Conservation (phyloP, 768 basidiomycete species). For the Daedaleopsis nitida region DNA sequence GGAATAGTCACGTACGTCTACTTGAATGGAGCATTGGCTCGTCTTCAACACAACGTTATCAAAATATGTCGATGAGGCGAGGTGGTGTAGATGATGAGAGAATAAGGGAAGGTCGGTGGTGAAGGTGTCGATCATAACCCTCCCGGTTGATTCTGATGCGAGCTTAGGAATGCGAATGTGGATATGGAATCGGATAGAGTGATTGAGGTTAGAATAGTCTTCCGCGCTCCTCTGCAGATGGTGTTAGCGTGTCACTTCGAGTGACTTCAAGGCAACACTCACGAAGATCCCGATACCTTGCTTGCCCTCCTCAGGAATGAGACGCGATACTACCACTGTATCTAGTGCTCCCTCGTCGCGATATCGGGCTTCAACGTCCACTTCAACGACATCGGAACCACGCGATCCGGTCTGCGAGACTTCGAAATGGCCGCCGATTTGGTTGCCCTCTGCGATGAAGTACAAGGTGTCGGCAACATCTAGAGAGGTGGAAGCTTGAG, state of each 20-base stretch:
- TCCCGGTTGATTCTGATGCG: constrained; percentile 16
- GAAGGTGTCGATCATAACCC: constrained; percentile 42
- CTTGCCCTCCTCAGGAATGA: constrained; percentile 18
- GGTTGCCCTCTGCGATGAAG: not conserved
- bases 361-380: constrained; percentile 24
- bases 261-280: not conserved
- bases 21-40: not conserved
- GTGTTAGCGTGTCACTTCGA: too few species aligned
- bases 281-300: constrained; percentile 35
- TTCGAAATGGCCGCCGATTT: constrained; percentile 14
- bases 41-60: constrained; percentile 26
- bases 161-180: constrained; percentile 41
- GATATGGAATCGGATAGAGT: constrained; percentile 34
- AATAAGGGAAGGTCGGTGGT: constrained; percentile 41
- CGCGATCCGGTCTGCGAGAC: constrained; percentile 5
- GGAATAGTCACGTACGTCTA: constrained; percentile 2
- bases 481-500: not conserved
- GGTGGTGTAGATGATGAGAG: constrained; percentile 31
- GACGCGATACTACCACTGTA: constrained; percentile 23
- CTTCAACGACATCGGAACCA: constrained; percentile 20
- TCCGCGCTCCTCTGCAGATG: not conserved
- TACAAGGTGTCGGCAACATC: not conserved
- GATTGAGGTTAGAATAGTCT: not conserved
- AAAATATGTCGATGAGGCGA: constrained; percentile 40
- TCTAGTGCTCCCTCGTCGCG: constrained; percentile 6